Percentiles rank a stretch among this genome's conserved stretches.
Conservation (phyloP, 805 yeast genomes). For the Saccharomycopsis fodiens region DNA sequence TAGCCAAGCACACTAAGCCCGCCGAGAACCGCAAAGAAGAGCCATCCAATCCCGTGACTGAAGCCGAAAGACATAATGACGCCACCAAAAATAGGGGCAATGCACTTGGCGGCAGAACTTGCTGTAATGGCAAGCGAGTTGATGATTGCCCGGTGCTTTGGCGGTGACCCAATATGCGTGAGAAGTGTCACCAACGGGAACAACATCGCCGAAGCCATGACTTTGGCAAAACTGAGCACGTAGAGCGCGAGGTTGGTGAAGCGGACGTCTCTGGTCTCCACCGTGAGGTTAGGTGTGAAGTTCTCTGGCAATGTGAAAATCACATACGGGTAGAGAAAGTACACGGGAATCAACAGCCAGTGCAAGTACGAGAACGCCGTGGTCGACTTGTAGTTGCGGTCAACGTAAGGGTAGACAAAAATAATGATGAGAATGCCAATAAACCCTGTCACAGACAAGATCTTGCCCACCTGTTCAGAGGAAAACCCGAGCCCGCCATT, state of each 20-base stretch:
- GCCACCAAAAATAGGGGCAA: constrained; percentile 55
- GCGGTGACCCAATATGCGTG: constrained; percentile 46
- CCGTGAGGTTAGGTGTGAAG: constrained; percentile 20
- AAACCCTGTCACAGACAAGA: constrained; percentile 46
- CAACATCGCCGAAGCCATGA: constrained; percentile 38
- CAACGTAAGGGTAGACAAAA: constrained; percentile 44
- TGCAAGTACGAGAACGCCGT: constrained; percentile 36
- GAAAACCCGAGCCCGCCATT: constrained; percentile 47
- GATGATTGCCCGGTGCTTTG: constrained; percentile 48
- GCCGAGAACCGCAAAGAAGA: constrained; percentile 25
- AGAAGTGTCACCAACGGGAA: constrained; percentile 47
- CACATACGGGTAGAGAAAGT: constrained; percentile 39
- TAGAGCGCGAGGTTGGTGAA: constrained; percentile 23
- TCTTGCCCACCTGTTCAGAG: constrained; percentile 40
- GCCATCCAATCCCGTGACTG: constrained; percentile 27
- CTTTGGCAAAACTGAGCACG: constrained; percentile 28
- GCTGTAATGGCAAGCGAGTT: constrained; percentile 51
- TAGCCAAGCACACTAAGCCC: constrained; percentile 11
- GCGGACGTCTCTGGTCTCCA: not conserved
- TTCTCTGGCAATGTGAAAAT: constrained; percentile 34
- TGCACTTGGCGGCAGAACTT: constrained; percentile 46
- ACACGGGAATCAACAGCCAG: constrained; percentile 37
- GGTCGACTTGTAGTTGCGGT: constrained; percentile 39
- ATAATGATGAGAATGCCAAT: constrained; percentile 43
- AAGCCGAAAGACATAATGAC: constrained; percentile 33